Conservation (phyloP, 2,329 filamentous ascomycete genomes). For the Diaporthe aspalathi region DNA sequence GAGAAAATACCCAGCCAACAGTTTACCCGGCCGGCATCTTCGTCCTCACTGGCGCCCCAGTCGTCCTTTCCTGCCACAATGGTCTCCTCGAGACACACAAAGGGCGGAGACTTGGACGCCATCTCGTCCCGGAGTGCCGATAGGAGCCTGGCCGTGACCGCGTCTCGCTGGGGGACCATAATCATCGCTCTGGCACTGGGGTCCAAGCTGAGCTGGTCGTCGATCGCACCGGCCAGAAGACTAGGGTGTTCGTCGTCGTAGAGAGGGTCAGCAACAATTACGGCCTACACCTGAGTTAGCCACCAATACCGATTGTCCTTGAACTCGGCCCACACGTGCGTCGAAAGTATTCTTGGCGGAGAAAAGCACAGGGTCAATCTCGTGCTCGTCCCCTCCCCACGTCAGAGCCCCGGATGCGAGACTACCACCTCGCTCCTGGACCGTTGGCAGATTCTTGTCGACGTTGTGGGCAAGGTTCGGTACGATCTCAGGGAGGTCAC, state of each 20-base stretch:
- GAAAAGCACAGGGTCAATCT: slow-evolving; percentile 59
- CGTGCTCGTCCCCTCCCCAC: slow-evolving; percentile 71
- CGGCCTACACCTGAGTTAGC: slow-evolving; percentile 61
- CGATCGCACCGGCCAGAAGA: slow-evolving; percentile 78
- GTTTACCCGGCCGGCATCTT: slow-evolving; percentile 55
- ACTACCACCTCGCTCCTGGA: slow-evolving; percentile 66
- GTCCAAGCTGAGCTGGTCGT: slow-evolving; percentile 70
- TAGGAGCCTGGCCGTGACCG: slow-evolving; percentile 72
- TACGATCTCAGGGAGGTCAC: slow-evolving; percentile 86
- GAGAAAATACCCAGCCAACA: slow-evolving; percentile 78
- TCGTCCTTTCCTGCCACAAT: slow-evolving; percentile 77
- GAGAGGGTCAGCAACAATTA: slow-evolving; percentile 87
- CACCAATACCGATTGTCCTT: slow-evolving; percentile 34
- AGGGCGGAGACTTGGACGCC: slow-evolving; percentile 57
- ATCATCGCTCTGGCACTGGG: slow-evolving; percentile 74
- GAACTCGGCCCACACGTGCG: slow-evolving; percentile 47
- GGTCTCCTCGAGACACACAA: slow-evolving; percentile 69
- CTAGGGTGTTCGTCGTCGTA: slow-evolving; percentile 87
- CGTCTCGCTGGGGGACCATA: slow-evolving; percentile 83
- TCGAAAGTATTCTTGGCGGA: slow-evolving; percentile 62
- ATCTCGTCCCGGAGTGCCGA: slow-evolving; percentile 72
- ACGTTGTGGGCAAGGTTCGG: slow-evolving; percentile 83
- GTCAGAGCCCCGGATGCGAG: slow-evolving; percentile 76
- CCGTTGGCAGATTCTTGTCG: slow-evolving; percentile 67
- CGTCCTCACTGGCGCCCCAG: slow-evolving; percentile 70